Percentiles rank a stretch among this genome's conserved stretches.
Conservation (phyloP, 2,329 filamentous ascomycete genomes). For the Nemania sp. region DNA sequence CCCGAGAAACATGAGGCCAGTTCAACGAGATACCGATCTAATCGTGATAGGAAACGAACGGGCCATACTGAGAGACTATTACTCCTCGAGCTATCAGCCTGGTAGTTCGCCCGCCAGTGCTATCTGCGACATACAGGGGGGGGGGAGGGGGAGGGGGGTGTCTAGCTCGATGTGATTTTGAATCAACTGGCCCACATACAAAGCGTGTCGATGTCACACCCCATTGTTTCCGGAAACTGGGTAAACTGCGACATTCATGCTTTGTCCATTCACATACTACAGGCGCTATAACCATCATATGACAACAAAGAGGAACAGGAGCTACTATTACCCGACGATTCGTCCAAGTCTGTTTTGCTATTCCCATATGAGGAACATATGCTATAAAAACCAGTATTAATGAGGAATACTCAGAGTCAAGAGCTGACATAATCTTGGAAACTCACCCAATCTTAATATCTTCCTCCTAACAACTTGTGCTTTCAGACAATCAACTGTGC, state of each 20-base stretch:
- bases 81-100: slow-evolving; percentile 2
- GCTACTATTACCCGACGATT: not conserved
- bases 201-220: slow-evolving; percentile 20
- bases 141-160: slow-evolving; percentile 2
- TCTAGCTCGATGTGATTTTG: slow-evolving; percentile 31
- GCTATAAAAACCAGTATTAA: not conserved
- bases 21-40: too few species aligned
- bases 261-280: slow-evolving; percentile 33
- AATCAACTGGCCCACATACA: slow-evolving; percentile 27
- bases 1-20: slow-evolving; percentile 8
- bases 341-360: not conserved
- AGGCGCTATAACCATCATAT: slow-evolving; percentile 10
- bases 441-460: not conserved
- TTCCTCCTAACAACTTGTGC: not conserved
- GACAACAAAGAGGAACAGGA: slow-evolving; percentile 31
- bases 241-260: slow-evolving; percentile 17
- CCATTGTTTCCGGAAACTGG: slow-evolving; percentile 38
- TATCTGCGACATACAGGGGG: slow-evolving; percentile 7
- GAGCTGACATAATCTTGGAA: slow-evolving; percentile 16
- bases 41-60: not conserved
- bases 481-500: slow-evolving; percentile 5
- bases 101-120: slow-evolving; percentile 2
- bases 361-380: not conserved
- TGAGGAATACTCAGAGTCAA: not conserved
- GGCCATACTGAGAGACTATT: slow-evolving; percentile 1